These are phyloP conservation scores for Magnaporthales sp. DNA, from an alignment of 2,329 filamentous ascomycete genomes.

Conservation along the genomic window DNA sequence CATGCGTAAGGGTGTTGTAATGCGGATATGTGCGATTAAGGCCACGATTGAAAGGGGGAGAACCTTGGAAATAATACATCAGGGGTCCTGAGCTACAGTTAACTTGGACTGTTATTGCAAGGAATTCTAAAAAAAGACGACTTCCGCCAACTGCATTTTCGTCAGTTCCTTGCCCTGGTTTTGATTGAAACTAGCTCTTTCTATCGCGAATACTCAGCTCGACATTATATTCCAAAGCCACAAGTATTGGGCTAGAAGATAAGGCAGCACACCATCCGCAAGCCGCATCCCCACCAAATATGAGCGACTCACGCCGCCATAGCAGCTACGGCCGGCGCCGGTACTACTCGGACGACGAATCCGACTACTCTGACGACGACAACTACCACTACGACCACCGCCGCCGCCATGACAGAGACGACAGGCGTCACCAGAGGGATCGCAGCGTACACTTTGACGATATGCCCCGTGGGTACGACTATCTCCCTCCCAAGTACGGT, in stretches of 20 bases:
- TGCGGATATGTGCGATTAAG: neutral
- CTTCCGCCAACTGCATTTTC: neutral
- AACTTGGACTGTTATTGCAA: neutral
- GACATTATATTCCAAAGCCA: neutral
- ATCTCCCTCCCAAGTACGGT: conserved; percentile 2
- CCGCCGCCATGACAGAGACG: neutral
- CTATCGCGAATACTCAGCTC: too few species aligned
- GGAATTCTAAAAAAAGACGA: neutral
- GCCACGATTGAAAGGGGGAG: neutral
- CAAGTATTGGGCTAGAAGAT: too few species aligned
- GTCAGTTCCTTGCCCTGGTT: neutral
- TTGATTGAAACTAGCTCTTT: too few species aligned
- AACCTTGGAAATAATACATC: neutral
- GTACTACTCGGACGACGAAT: neutral
- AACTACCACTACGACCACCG: neutral
- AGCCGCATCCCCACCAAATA: neutral
- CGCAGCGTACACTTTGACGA: neutral
- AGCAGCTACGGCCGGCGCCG: neutral
- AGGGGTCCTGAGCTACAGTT: neutral
- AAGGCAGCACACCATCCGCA: neutral
- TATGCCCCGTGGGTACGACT: neutral
- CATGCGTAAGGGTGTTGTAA: neutral
- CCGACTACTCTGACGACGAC: neutral
- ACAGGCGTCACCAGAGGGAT: neutral
- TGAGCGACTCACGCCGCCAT: neutral